These are phyloP conservation scores for Wickerhamiella occidentalis DNA, from an alignment of 805 yeast species.

Conservation along the genomic window DNA sequence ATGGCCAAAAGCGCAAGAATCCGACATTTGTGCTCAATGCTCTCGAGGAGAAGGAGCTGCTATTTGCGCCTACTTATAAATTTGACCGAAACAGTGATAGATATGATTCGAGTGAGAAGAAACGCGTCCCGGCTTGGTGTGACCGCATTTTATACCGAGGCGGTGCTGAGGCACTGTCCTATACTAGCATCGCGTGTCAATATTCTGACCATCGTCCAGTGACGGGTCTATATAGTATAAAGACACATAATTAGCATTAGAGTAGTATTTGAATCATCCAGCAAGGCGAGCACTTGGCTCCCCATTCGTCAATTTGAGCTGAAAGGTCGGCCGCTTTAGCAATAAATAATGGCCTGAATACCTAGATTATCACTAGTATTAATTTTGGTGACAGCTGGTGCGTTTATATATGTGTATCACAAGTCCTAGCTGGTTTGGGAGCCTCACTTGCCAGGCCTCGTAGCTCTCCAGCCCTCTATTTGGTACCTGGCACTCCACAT, in stretches of 20 bases:
- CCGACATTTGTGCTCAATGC: conserved; percentile 50
- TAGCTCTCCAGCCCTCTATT: conserved; percentile 20
- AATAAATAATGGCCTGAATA: too few relatives aligned
- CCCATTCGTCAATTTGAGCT: too few relatives aligned
- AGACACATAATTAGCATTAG: conserved; percentile 12
- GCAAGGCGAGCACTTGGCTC: too few relatives aligned
- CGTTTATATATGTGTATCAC: too few relatives aligned
- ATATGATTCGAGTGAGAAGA: conserved; percentile 86
- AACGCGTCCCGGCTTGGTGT: conserved; percentile 95
- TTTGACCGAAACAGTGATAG: conserved; percentile 72
- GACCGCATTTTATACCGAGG: conserved; percentile 71
- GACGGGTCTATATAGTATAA: conserved; percentile 53
- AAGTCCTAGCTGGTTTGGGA: too few relatives aligned
- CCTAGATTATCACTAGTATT: too few relatives aligned
- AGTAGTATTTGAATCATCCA: background rate
- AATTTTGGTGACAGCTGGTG: too few relatives aligned
- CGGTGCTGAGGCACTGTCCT: conserved; percentile 45
- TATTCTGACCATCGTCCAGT: conserved; percentile 92
- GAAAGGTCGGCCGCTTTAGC: too few relatives aligned
- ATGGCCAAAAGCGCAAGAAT: conserved; percentile 64
- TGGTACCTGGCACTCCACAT: conserved; percentile 25
- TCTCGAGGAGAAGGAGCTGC: conserved; percentile 68
- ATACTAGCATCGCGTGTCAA: conserved; percentile 44
- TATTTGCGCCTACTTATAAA: conserved; percentile 86
- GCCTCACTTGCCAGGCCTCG: too few relatives aligned